Evolutionary conservation across 441 rosid genomes (phyloP), one percentile per base, ranked within the genome.

Genomic region (Mallotus japonicus): DNA sequence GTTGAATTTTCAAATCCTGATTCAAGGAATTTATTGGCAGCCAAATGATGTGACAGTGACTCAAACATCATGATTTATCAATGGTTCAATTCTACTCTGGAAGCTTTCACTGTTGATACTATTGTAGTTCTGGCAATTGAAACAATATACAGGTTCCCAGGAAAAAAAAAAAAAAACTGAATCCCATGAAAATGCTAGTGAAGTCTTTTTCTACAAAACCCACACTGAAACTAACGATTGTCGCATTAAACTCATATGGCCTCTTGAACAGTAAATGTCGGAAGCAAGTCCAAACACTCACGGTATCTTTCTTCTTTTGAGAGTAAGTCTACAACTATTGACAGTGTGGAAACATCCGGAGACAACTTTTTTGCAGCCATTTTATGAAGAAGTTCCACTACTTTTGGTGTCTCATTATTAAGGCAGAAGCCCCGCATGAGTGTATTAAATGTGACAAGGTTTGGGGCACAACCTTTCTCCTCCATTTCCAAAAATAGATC

Each of bases 361-460:
- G 40, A 59, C 6, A 59, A 59, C 16, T 15, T 15, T 32, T 8
- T 59, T 3, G 6, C 63, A 3, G 9, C 63, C 63, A 60, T 60
- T 60, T 60, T 19, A 28, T 60, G 6, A 20, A 60, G 14, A 24
- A 60, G 63, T 5, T 60, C 40, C 17, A 16, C 16, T 14, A 14
- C 42, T 28, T n/a, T 60, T 4, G n/a, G 8, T n/a, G 8, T 24
- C 15, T 28, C 42, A 1, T 13, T 34, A 3, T 60, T 13, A 13
- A 8, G 34, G 42, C 65, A 72, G 46, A 79, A 75, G 56, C 77
- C 72, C 42, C 44, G 74, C 80, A 83, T 74, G 57, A 79, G 80
- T 20, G 79, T 74, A 62, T 76, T 81, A 71, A 74, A 83, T 13
- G 85, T 81, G 57, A 78, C 57, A 1, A 70, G 57, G 59, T 78